Conservation (phyloP, 345 rosid species). For the Rhodamnia rubescens region DNA sequence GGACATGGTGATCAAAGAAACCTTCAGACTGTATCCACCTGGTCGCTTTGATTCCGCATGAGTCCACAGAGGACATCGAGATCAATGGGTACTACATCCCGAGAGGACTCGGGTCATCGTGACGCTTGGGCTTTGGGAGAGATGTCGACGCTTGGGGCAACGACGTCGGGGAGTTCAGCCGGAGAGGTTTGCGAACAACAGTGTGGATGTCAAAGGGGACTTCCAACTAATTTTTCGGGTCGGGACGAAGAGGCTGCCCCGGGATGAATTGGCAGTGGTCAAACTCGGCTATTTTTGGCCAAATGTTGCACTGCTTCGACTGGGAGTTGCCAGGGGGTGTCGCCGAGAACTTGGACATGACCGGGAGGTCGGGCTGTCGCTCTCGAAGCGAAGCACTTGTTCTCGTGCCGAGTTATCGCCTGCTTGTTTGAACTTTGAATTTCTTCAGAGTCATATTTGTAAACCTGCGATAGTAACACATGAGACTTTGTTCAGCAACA, state of each 20-base stretch:
- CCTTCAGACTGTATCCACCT: slow-evolving; percentile 1
- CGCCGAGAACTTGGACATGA: not conserved
- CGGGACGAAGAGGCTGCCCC: slow-evolving; percentile 5
- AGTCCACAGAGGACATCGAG: not conserved
- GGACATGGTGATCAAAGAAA: slow-evolving; percentile 16
- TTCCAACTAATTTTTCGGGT: slow-evolving; percentile 7
- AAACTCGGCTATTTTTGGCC: not conserved
- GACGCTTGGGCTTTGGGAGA: slow-evolving; percentile 4
- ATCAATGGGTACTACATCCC: not conserved
- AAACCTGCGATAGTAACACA: not conserved
- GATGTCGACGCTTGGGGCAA: not conserved
- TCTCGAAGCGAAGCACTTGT: not conserved
- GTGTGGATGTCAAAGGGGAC: slow-evolving; percentile 4
- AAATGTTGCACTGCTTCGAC: not conserved
- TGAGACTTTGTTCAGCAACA: not conserved
- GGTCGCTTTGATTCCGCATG: slow-evolving; percentile 1
- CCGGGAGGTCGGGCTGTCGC: not conserved
- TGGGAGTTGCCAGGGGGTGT: not conserved
- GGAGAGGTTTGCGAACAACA: slow-evolving; percentile 8
- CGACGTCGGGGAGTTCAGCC: slow-evolving; percentile 6
- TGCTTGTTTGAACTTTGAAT: not conserved
- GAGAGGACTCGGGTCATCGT: not conserved
- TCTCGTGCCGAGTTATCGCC: not conserved
- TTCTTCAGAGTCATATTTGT: not conserved
- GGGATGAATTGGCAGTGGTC: not conserved